Evolutionary conservation across 2,329 filamentous ascomycete genomes (phyloP), one percentile per base, ranked within the genome.

Genomic region (Didymella pomorum): DNA sequence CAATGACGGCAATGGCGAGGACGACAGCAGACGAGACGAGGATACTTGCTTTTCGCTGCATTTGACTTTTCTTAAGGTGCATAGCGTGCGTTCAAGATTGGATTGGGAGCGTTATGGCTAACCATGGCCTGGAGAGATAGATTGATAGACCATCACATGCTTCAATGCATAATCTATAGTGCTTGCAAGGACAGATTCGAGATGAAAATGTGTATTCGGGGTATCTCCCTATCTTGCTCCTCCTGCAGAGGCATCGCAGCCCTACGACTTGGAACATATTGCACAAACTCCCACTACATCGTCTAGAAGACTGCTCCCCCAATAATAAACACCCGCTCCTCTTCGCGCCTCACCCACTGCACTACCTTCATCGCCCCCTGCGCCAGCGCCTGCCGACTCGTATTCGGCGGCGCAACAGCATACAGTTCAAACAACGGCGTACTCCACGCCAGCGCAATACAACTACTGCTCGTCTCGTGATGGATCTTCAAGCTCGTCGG

Each of bases 271-370:
- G 23, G 3, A 3, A 25, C 23, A n/a, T n/a, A n/a, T n/a, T n/a
- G n/a, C 23, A 25, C 23, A 25, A 7, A 4, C 23, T 25, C 23
- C 23, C 23, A 7, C 23, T 25, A 25, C 26, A 8, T 28, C 26
- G 8, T 2, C 52, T 56, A 83, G 62, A 83, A 83, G 20, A 98
- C 94, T 42, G 93, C 95, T n/a, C 95, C 96, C 1, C 95, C 95
- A 72, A 99, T 95, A 59, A 99, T 97, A 73, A 99, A 99, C 6
- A 98, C 81, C 56, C 95, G 84, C 78, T 98, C 93, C 77, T 98
- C 94, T 78, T 99, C 95, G 65, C 88, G 84, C 72, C 91, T 89
- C 1, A 94, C 89, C 93, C 94, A 99, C 72, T 95, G 91, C 6
- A 96, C 88, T 48, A 99, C 87, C 78, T 90, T 89, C 73, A 95